A percentile compares a stretch with the other conserved stretches of the same genome.
Conservation (phyloP, 2,329 filamentous ascomycete genomes). For the Alternaria ventricosa region DNA sequence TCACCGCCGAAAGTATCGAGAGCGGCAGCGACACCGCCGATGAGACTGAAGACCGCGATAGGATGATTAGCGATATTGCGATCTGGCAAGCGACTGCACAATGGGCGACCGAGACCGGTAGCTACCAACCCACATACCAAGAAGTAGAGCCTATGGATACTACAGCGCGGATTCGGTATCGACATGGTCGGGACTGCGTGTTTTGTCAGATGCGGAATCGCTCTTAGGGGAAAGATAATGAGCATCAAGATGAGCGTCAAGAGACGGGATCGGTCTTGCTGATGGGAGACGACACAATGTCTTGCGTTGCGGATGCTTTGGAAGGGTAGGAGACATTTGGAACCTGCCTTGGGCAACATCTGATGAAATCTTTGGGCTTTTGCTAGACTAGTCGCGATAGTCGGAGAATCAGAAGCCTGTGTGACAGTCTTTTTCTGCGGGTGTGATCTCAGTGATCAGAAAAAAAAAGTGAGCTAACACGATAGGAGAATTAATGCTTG, state of each 20-base stretch:
- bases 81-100: neutral
- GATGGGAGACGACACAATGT: no score
- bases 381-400: neutral
- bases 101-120: neutral
- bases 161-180: slow-evolving; percentile 4
- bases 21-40: neutral
- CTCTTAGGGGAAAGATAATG: neutral
- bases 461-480: no score
- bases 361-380: neutral
- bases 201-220: slow-evolving; percentile 16
- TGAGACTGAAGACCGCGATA: neutral
- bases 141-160: slow-evolving; percentile 7
- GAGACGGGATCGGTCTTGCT: neutral
- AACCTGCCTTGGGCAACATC: neutral
- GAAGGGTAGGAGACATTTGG: neutral
- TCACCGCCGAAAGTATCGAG: neutral
- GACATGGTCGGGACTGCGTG: slow-evolving; percentile 13
- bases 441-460: neutral
- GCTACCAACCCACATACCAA: neutral
- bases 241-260: accelerated
- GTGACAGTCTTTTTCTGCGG: accelerated
- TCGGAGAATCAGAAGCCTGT: neutral
- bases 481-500: no score
- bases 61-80: neutral
- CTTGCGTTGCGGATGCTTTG: neutral